Evolutionary conservation across 305 asterid genomes (phyloP), one percentile per base, ranked within the genome.

Genomic region (Fraxinus xanthoxyloides): DNA sequence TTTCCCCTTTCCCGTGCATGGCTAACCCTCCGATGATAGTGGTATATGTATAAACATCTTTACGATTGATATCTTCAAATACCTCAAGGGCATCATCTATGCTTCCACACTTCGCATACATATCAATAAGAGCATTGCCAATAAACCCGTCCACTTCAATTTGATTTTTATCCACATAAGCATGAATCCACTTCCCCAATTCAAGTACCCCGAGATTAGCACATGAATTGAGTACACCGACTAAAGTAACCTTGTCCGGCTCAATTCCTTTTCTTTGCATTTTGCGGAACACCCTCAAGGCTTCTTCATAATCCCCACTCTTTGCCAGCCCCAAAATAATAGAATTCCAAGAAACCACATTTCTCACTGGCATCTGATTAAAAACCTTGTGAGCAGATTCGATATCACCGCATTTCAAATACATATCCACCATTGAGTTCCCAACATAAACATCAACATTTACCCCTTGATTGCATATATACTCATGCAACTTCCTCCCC

Each of bases 121-220:
- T 85, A 85, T 89, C 90, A 17, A 89, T 83, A 38, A 89, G 87
- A 40, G 89, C 87, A 82, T 89, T 89, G 31, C 89, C 89, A 28
- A 87, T 81, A 48, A 78, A 67, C 12, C 85, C 83, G 12, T 77
- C 85, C 3, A 72, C 82, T 23, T 24, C 51, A 4, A 83, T 85
- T 26, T 1, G 82, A 72, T 83, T 82, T 80, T 80, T 80, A 34
- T 80, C 84, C 75, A 87, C 15, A 80, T 80, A 89, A 46, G 85
- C 80, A 26, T 89, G 91, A 77, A 87, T 76, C 90, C 89, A 87
- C 78, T 85, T 84, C 59, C 91, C 90, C n/a, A 82, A 46, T 75
- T 82, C 87, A 17, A 87, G 84, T 3, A 79, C 78, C 40, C 91
- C 90, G 69, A 89, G 77, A 86, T 76, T 83, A 21, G 89, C 88